Evolutionary conservation across 2,329 filamentous ascomycete species (phyloP), one percentile per base, ranked within the genome.

Genomic region (Talaromyces atroroseus): DNA sequence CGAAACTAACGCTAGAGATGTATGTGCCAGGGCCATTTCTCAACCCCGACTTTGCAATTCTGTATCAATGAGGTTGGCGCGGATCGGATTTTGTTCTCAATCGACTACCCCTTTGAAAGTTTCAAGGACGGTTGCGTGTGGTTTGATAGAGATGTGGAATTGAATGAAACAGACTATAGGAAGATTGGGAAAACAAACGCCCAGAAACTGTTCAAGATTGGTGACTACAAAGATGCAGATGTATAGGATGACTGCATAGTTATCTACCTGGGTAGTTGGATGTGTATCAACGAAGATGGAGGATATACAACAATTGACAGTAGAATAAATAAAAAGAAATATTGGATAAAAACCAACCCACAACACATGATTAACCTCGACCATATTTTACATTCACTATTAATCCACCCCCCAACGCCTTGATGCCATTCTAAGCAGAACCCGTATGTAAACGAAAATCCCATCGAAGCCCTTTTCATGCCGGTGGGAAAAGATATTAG

Each of bases 61-160:
- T 64, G 62, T 49, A 62, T 67, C 34, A 65, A 59, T 8, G 65
- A 68, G 54, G 54, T 68, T 24, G 60, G 64, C 7, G 61, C 66
- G 8, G 64, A 67, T 47, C 58, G 65, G 16, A 66, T 68, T 44
- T 32, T 68, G 54, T 68, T 68, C 48, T 64, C 62, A 20, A 64
- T 65, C 42, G 66, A 68, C 58, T 68, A 59, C 45, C 58, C 58
- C 1, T 57, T 58, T 32, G 58, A 59, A 48, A 60, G 49, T 16
- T 63, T 63, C 52, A 50, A 59, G 24, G 61, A 66, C 56, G 64
- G 58, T 2, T 66, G 64, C 42, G 58, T 56, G 14, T 66, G 64
- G 64, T 66, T 60, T 21, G 64, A 66, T 57, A 58, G 61, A 32
- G 51, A 61, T 47, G 59, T 64, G 7, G 60, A 58, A 16, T 16